Percentiles rank a stretch among this genome's conserved stretches.
These are phyloP conservation scores for Powellomyces hirtus DNA, from an alignment of 192 early-diverging fungal genomes.

Conservation along the genomic window DNA sequence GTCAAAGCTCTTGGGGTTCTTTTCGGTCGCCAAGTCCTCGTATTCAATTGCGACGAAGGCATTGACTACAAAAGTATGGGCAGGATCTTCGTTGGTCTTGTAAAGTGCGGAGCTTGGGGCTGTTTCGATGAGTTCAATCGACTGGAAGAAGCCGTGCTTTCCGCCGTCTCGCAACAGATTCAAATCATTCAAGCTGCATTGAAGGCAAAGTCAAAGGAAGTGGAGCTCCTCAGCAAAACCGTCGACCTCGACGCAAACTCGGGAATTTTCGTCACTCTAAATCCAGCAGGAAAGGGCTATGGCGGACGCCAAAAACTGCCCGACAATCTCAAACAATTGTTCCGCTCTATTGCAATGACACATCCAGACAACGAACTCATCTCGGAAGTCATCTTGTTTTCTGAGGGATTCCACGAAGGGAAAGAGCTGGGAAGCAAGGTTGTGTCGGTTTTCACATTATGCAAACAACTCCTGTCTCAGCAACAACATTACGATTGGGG, in stretches of 20 bases:
- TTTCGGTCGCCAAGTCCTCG: constrained; percentile 59
- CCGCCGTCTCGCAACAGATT: constrained; percentile 63
- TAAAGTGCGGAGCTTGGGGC: constrained; percentile 65
- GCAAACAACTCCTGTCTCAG: constrained; percentile 51
- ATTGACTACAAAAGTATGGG: constrained; percentile 68
- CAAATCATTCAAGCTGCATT: constrained; percentile 59
- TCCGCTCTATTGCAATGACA: constrained; percentile 62
- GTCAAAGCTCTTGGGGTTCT: constrained; percentile 57
- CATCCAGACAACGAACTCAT: constrained; percentile 62
- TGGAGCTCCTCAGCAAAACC: constrained; percentile 43
- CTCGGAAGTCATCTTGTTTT: constrained; percentile 57
- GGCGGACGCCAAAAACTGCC: constrained; percentile 62
- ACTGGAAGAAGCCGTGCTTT: constrained; percentile 58
- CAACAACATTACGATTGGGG: constrained; percentile 65
- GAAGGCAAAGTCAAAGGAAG: constrained; percentile 35
- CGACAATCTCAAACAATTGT: constrained; percentile 62
- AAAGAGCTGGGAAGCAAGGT: constrained; percentile 57
- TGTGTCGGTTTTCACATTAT: constrained; percentile 55
- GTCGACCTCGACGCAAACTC: constrained; percentile 54
- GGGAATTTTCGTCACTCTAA: constrained; percentile 61
- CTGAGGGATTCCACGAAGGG: constrained; percentile 57
- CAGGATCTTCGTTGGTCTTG: constrained; percentile 59
- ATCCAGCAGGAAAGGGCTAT: constrained; percentile 62
- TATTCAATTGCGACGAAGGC: constrained; percentile 66
- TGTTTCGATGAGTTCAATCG: constrained; percentile 67